These are phyloP conservation scores for Phytophthora brassicae DNA, from an alignment of 352 stramenopile species.

Conservation along the genomic window DNA sequence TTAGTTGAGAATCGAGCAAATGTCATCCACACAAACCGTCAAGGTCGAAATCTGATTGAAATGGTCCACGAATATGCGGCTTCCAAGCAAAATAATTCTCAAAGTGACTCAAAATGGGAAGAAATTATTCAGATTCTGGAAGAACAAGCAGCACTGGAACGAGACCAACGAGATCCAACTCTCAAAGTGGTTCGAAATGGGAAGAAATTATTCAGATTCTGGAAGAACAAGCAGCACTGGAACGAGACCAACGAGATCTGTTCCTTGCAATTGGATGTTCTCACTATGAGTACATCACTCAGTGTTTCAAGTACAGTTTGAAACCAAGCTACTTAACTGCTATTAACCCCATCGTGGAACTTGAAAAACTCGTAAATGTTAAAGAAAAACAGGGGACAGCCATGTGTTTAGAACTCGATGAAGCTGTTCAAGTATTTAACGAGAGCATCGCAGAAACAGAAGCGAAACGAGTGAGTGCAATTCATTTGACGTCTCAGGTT, in stretches of 20 bases:
- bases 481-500: slow-evolving; percentile 51
- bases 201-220: slow-evolving; percentile 45
- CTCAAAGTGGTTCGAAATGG: slow-evolving; percentile 20
- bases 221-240: slow-evolving; percentile 43
- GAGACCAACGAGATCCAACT: slow-evolving; percentile 40
- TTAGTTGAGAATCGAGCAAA: slow-evolving; percentile 64
- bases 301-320: slow-evolving; percentile 44
- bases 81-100: background rate
- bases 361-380: slow-evolving; percentile 23
- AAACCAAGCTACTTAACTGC: slow-evolving; percentile 13
- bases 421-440: slow-evolving; percentile 56
- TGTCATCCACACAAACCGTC: slow-evolving; percentile 63
- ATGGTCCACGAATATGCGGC: slow-evolving; percentile 35
- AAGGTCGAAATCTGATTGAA: slow-evolving; percentile 49
- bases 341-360: slow-evolving; percentile 18
- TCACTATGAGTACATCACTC: slow-evolving; percentile 59
- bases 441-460: slow-evolving; percentile 78
- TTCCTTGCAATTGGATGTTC: slow-evolving; percentile 74
- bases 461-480: slow-evolving; percentile 47
- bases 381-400: slow-evolving; percentile 25
- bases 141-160: slow-evolving; percentile 46
- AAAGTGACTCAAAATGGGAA: slow-evolving; percentile 20
- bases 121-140: slow-evolving; percentile 50
- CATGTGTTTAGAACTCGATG: slow-evolving; percentile 32
- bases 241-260: slow-evolving; percentile 52